Base-by-base conservation (phyloP, 306 rosid genomes). In the Cucurbita ficifolia region DNA sequence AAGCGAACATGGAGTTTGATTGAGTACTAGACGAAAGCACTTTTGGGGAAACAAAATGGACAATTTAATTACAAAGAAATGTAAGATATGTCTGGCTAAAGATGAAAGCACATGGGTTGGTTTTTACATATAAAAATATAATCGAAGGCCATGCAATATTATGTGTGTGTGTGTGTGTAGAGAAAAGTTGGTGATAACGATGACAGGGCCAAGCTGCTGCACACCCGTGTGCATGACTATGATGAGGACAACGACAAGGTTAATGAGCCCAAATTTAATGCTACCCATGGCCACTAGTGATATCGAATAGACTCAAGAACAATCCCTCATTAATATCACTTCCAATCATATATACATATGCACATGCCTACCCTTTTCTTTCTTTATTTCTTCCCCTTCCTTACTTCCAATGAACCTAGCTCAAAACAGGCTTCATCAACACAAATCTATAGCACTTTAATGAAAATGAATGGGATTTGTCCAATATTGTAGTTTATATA, bases 31-130 rank as follows among this genome's bases (percentile, higher is more conserved):
- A 57, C 11, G n/a, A 22, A 56, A 56, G 36, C 61, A 56, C 62
- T 56, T 56, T 56, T 56, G 35, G 62, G 62, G 38, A 56, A 56
- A 56, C 16, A 35, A 56, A 22, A 56, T 56, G 43, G 67, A 60
- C 67, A 60, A 60, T 5, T 40, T 40, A 39, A 63, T 39, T 38
- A 33, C 70, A 17, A 11, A 65, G 38, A 40, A 9, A 42, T 40
- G 51, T 18, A 42, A 43, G 48, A 65, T 18, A 65, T 65, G 54
- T 43, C 72, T 43, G 72, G 72, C 54, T 43, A 65, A 65, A 65
- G 72, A 65, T 65, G 53, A 65, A 43, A 43, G 72, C 72, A 65
- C 72, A 65, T 65, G 72, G 72, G 72, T 65, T 43, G 53, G 72
- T 65, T 65, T 65, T 52, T 16, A 5, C 18, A 42, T 53, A 14